A percentile compares a stretch with the other conserved stretches of the same genome.
Evolutionary conservation across 352 stramenopile genomes (phyloP).

Genomic region (Pythium diclinum): DNA sequence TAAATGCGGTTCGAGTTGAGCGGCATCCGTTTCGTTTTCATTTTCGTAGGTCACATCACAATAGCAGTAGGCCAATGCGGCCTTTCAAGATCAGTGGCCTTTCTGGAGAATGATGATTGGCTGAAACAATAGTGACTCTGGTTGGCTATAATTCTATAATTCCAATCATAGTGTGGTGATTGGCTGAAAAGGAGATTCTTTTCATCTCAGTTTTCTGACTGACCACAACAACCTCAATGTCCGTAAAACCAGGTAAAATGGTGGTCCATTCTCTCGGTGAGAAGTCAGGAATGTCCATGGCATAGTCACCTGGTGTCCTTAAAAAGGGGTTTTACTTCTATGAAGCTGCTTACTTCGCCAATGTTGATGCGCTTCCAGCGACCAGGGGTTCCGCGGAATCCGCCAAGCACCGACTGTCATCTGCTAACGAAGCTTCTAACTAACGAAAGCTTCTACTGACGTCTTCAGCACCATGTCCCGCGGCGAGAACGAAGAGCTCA

Average conservation of each 20-base stretch:
- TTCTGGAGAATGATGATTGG: constrained; percentile 13
- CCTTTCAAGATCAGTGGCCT: constrained; percentile 1
- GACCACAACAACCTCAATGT: constrained; percentile 1
- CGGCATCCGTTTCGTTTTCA: constrained; percentile 2
- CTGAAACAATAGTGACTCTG: not conserved
- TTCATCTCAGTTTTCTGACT: not conserved
- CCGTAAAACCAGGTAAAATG: not conserved
- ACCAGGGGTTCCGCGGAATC: not conserved
- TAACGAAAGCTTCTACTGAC: not conserved
- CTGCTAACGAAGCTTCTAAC: not conserved
- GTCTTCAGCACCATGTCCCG: constrained; percentile 14
- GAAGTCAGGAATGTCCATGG: too few species aligned
- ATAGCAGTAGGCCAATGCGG: not conserved
- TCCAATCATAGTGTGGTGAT: not conserved
- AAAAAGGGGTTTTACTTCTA: not conserved
- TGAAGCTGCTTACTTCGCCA: not conserved
- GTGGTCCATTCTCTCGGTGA: too few species aligned
- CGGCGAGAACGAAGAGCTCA: constrained; percentile 23
- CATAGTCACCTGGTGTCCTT: not conserved
- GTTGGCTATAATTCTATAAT: not conserved
- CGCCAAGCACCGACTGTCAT: constrained; percentile 13
- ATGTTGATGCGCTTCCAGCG: constrained; percentile 8
- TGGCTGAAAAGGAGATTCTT: not conserved
- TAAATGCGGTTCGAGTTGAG: not conserved
- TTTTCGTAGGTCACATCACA: not conserved